A percentile compares a stretch with the other conserved stretches of the same genome.
Evolutionary conservation across 495 filamentous ascomycete species (phyloP).

Genomic region (Monascus purpureus): DNA sequence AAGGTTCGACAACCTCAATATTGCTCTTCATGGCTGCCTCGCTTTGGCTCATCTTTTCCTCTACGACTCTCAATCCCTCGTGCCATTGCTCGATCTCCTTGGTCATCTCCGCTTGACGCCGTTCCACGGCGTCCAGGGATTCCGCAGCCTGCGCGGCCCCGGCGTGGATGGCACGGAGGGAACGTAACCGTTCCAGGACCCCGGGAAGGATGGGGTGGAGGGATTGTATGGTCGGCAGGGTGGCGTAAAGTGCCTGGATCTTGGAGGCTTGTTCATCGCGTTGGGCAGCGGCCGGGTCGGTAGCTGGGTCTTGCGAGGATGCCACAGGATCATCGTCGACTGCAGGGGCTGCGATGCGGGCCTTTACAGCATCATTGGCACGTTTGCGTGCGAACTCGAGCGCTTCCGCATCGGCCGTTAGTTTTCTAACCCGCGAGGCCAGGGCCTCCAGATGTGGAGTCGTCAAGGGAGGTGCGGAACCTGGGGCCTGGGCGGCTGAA

Average conservation of each 20-base stretch:
- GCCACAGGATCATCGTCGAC: not conserved
- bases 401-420: slow-evolving; percentile 67
- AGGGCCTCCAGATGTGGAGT: slow-evolving; percentile 53
- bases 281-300: slow-evolving; percentile 13
- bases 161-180: slow-evolving; percentile 70
- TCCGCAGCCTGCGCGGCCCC: slow-evolving; percentile 79
- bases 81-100: slow-evolving; percentile 76
- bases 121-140: slow-evolving; percentile 60
- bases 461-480: slow-evolving; percentile 12
- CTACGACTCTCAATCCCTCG: slow-evolving; percentile 66
- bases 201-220: slow-evolving; percentile 74
- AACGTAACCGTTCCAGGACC: slow-evolving; percentile 72
- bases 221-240: slow-evolving; percentile 77
- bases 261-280: slow-evolving; percentile 62
- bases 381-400: slow-evolving; percentile 58
- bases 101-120: slow-evolving; percentile 67
- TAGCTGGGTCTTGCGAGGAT: not conserved
- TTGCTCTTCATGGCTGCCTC: slow-evolving; percentile 61
- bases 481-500: slow-evolving; percentile 11
- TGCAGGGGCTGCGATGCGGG: slow-evolving; percentile 40
- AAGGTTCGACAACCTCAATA: slow-evolving; percentile 64
- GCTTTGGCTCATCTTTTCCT: slow-evolving; percentile 53
- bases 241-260: slow-evolving; percentile 84
- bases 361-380: slow-evolving; percentile 55
- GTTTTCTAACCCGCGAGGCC: slow-evolving; percentile 53